Evolutionary conservation across 1,284 basidiomycete genomes (phyloP).

Genomic region (Ganoderma boninense): DNA sequence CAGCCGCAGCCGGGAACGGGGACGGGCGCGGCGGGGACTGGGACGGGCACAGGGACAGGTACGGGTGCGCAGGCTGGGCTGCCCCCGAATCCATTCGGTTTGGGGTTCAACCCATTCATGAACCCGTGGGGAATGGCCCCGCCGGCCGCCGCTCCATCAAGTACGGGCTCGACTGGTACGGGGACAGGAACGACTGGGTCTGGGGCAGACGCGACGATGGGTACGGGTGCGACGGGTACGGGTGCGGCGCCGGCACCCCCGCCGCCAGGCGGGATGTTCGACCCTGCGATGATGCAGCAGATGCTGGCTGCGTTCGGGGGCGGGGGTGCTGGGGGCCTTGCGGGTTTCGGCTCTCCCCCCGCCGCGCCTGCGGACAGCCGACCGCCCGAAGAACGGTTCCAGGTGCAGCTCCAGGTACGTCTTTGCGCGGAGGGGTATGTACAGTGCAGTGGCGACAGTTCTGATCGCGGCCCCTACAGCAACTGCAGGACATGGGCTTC

Average conservation of each 20-base stretch:
- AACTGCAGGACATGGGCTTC: slow-evolving; percentile 91
- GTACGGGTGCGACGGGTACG: slow-evolving; percentile 28
- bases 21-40: slow-evolving; percentile 13
- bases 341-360: slow-evolving; percentile 43
- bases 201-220: slow-evolving; percentile 29
- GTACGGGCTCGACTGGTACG: slow-evolving; percentile 32
- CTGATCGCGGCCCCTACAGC: too few species aligned
- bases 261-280: slow-evolving; percentile 38
- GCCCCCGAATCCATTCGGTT: slow-evolving; percentile 23
- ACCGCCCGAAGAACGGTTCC: slow-evolving; percentile 89
- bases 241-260: slow-evolving; percentile 28
- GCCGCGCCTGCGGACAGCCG: slow-evolving; percentile 66
- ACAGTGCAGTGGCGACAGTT: too few species aligned
- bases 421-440: too few species aligned
- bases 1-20: slow-evolving; percentile 15
- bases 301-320: slow-evolving; percentile 47
- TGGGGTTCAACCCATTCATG: slow-evolving; percentile 31
- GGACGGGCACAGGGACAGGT: slow-evolving; percentile 18
- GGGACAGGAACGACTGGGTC: slow-evolving; percentile 20
- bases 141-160: slow-evolving; percentile 9
- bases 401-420: slow-evolving; percentile 85
- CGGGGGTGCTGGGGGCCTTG: slow-evolving; percentile 41
- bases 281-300: slow-evolving; percentile 60
- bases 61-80: slow-evolving; percentile 1
- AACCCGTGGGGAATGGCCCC: slow-evolving; percentile 30